Base-by-base conservation (phyloP, 2,329 filamentous ascomycete genomes). In the Sclerotinia trifoliorum region DNA sequence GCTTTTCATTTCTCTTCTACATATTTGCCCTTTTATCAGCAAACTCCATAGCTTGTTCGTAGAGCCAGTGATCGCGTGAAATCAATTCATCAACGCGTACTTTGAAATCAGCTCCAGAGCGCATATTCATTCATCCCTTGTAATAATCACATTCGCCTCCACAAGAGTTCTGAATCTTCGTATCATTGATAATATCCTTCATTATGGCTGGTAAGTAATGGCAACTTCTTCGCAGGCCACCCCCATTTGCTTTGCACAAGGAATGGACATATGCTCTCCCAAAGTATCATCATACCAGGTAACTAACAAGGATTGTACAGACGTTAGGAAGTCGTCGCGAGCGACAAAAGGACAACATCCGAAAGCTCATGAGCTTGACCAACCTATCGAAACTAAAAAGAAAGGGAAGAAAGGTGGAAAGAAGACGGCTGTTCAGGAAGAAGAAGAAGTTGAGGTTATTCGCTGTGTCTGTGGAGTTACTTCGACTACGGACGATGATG, bases 321-420 rank as follows among this genome's bases (percentile, higher is more conserved):
- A 90, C 73, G 94, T 64, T 39, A 64, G 66, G 51, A 68, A 95
- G 78, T 99, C 95, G 55, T 94, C 95, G 73, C 91, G 95, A 76
- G 93, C 94, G 75, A 99, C 95, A 72, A 99, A 99, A 78, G 95
- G 95, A 78, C 94, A 97, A 76, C 93, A 98, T 80, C 90, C 88
- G 35, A 97, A 97, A 80, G 90, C 91, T 74, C 93, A 97, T 77
- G 84, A 90, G 67, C 85, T 91, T 74, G 90, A 92, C 69, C 83
- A 85, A 70, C 82, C 82, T 3, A 77, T 81, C 69, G 82, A 85
- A 68, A 79, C 80, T 11, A 81, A 85, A 66, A 89, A 89, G 73
- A 78, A 78, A 68, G 70, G 68, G 21, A 75, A 83, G 83, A 80
- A 75, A 82, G 82, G 74, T 81, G 80, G 73, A 76, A 89, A 83